Conservation (phyloP, 805 yeast species). For the Citeromyces nyonsensis region DNA sequence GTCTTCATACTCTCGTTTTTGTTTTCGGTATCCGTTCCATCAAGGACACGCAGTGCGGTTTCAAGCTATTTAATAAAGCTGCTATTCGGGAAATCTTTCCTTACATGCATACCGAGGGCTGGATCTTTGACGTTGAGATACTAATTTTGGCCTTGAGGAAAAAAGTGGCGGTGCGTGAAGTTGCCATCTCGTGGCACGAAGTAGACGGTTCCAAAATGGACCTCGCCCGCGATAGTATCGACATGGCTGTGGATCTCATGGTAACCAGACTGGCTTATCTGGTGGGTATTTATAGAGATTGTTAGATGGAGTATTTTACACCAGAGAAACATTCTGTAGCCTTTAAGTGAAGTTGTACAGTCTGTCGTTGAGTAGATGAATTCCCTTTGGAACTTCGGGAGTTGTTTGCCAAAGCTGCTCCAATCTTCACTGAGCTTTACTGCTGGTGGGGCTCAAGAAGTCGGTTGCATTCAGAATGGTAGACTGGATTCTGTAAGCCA, state of each 20-base stretch:
- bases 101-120: constrained; percentile 87
- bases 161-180: constrained; percentile 50
- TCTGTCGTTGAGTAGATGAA: too few relatives aligned
- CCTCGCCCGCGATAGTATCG: constrained; percentile 76
- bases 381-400: too few relatives aligned
- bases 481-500: too few relatives aligned
- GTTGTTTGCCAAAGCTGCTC: too few relatives aligned
- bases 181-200: constrained; percentile 93
- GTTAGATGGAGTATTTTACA: too few relatives aligned
- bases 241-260: constrained; percentile 88
- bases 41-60: constrained; percentile 95
- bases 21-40: constrained; percentile 80
- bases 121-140: constrained; percentile 96
- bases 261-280: constrained; percentile 82
- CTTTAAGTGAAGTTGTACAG: too few relatives aligned
- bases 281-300: constrained; percentile 61
- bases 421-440: too few relatives aligned
- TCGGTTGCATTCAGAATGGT: too few relatives aligned
- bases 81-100: constrained; percentile 65
- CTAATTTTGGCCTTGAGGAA: constrained; percentile 68
- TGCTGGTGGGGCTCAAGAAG: too few relatives aligned
- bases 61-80: constrained; percentile 70
- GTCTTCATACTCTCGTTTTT: constrained; percentile 73
- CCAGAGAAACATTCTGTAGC: too few relatives aligned
- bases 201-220: constrained; percentile 92